Base-by-base conservation (phyloP, 176 grass and related monocot genomes). In the Hordeum marinum region DNA sequence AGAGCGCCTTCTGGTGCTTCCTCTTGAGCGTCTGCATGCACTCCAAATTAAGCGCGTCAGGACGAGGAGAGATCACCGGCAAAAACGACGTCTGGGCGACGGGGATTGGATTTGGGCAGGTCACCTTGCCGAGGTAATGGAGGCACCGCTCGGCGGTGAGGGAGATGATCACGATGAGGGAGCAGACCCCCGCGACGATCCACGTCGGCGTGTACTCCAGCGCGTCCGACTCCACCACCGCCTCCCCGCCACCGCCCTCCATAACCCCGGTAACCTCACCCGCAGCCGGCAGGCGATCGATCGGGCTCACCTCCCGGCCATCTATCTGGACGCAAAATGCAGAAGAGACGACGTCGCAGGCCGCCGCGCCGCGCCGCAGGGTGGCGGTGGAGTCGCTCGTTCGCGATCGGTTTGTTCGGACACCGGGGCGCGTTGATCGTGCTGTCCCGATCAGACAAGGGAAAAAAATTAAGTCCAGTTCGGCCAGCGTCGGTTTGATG, bases 191-290 rank as follows among this genome's bases (percentile, higher is more conserved):
- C 31, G 96, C 96, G 42, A 98, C 91, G 88, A 98, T 92, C 96
- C 96, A 98, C 29, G 96, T 98, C 46, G 96, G 96, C 37, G 96
- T 98, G 84, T 72, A 87, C 86, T 98, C 93, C 81, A 98, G 88
- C 80, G 81, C 83, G n/a, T 84, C 40, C 29, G 29, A 29, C 29
- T 29, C 29, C 45, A 42, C 67, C 63, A 25, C 83, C 25, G 1
- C 1, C 48, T 67, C 69, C 24, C 68, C 85, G 21, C 67, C 61
- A 3, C 7, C 40, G 48, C 17, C 81, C 29, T 24, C 81, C 89
- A 84, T 87, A 0, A 20, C 11, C 8, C 1, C 23, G 11, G 40
- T 41, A 5, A 34, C 8, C 48, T 18, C 48, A 5, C 5, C 73
- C 2, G 40, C 23, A 36, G 14, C 36, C 12, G 36, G 12, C 36